A percentile compares a stretch with the other conserved stretches of the same genome.
Evolutionary conservation across 2,329 filamentous ascomycete genomes (phyloP).

Genomic region (Penicillium corylophilum): DNA sequence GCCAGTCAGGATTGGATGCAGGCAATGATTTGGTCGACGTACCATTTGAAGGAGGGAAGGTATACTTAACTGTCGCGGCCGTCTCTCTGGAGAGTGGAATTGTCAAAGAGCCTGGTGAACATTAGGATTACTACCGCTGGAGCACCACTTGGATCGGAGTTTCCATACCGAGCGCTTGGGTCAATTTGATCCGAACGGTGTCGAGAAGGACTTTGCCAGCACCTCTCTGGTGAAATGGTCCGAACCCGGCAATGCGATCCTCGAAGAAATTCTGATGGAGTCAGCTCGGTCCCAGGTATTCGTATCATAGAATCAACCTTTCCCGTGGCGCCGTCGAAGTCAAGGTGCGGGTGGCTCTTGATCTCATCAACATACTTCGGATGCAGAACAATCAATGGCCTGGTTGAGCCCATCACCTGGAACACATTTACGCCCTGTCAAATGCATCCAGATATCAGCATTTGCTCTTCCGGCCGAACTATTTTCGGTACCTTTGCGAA

Average conservation of each 20-base stretch:
- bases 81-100: constrained; percentile 30
- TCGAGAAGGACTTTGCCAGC: constrained; percentile 18
- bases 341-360: constrained; percentile 31
- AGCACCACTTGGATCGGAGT: neutral
- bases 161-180: constrained; percentile 29
- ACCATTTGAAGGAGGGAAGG: constrained; percentile 26
- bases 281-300: constrained; percentile 4
- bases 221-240: constrained; percentile 24
- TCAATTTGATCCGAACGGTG: constrained; percentile 31
- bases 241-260: constrained; percentile 30
- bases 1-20: constrained; percentile 5
- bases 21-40: constrained; percentile 1
- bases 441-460: constrained; percentile 4
- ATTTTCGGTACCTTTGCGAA: constrained; percentile 27
- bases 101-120: constrained; percentile 22
- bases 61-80: constrained; percentile 22
- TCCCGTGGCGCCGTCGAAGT: constrained; percentile 24
- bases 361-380: constrained; percentile 33
- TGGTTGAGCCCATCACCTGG: constrained; percentile 26
- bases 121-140: neutral
- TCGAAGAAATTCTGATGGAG: constrained; percentile 28
- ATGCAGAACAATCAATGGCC: constrained; percentile 30
- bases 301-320: constrained; percentile 14
- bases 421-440: constrained; percentile 27
- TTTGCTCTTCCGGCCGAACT: neutral